Evolutionary conservation across 2,329 filamentous ascomycete species (phyloP).

Genomic region (Phyllosticta paracitricarpa): DNA sequence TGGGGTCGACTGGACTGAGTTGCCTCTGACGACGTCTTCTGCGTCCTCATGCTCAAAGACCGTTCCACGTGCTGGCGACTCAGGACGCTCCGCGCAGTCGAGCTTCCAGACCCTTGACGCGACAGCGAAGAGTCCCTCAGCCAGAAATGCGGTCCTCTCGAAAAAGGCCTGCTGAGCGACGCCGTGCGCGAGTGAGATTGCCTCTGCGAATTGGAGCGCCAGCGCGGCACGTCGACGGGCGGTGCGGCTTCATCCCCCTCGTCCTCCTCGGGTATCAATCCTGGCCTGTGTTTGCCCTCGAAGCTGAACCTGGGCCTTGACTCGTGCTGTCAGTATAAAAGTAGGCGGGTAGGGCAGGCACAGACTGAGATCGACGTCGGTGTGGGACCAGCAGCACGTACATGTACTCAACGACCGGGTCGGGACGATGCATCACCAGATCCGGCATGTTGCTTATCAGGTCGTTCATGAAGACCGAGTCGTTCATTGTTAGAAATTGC

Average conservation of each 20-base stretch:
- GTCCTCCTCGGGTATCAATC: constrained; percentile 5
- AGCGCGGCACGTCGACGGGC: constrained; percentile 3
- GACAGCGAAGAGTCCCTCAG: background rate
- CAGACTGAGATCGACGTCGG: background rate
- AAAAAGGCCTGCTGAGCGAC: background rate
- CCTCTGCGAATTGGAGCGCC: background rate
- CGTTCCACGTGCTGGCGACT: background rate
- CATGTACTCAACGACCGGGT: background rate
- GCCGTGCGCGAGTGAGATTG: background rate
- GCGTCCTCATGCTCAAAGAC: background rate
- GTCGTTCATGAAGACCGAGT: background rate
- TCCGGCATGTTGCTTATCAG: background rate
- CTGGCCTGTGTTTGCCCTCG: background rate
- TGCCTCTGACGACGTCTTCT: background rate
- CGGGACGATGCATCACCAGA: background rate
- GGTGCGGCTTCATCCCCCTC: constrained; percentile 4
- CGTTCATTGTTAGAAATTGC: background rate
- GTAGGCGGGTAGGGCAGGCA: background rate
- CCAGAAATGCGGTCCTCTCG: background rate
- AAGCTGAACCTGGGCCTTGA: background rate
- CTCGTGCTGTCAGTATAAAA: background rate
- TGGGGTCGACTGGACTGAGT: background rate
- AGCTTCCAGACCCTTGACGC: background rate
- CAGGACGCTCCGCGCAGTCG: background rate
- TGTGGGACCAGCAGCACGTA: background rate